These are phyloP conservation scores for Cyphellophora attinorum DNA, from an alignment of 2,329 filamentous ascomycete genomes.

Conservation along the genomic window DNA sequence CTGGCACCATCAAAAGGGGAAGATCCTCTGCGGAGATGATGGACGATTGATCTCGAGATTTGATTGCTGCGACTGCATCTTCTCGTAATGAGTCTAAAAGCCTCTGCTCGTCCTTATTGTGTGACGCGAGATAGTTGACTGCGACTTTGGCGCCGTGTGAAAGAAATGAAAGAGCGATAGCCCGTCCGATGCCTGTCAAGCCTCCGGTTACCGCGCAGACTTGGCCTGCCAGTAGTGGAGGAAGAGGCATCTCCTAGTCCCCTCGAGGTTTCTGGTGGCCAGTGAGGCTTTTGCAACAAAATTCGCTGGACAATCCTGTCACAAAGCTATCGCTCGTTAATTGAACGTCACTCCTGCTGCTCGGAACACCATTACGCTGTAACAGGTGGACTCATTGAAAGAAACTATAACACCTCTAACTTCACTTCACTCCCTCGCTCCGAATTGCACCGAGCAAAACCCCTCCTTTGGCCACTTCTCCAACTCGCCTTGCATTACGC, in stretches of 20 bases:
- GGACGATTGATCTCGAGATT: conserved; percentile 7
- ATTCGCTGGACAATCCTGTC: too few species aligned
- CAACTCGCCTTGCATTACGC: too few species aligned
- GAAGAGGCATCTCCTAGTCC: conserved; percentile 12
- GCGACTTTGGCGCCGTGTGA: conserved; percentile 22
- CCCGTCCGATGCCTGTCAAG: conserved; percentile 76
- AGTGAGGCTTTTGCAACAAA: too few species aligned
- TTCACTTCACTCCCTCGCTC: too few species aligned
- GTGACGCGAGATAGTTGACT: conserved; percentile 21
- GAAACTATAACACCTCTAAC: too few species aligned
- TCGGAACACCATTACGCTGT: too few species aligned
- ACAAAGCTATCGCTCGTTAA: too few species aligned
- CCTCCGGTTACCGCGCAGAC: conserved; percentile 80
- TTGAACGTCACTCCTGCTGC: too few species aligned
- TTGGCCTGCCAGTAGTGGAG: conserved; percentile 43
- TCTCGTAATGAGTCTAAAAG: conserved; percentile 14
- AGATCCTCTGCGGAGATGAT: conserved; percentile 6
- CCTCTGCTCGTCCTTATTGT: conserved; percentile 18
- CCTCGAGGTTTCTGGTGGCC: too few species aligned
- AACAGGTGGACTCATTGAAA: too few species aligned
- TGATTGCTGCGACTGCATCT: conserved; percentile 19
- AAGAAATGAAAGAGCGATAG: conserved; percentile 69
- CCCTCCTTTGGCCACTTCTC: too few species aligned
- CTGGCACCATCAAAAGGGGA: conserved; percentile 52
- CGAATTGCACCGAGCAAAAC: too few species aligned